Evolutionary conservation across 257 asterid genomes (phyloP).

Genomic region (Dorcoceras hygrometricum): DNA sequence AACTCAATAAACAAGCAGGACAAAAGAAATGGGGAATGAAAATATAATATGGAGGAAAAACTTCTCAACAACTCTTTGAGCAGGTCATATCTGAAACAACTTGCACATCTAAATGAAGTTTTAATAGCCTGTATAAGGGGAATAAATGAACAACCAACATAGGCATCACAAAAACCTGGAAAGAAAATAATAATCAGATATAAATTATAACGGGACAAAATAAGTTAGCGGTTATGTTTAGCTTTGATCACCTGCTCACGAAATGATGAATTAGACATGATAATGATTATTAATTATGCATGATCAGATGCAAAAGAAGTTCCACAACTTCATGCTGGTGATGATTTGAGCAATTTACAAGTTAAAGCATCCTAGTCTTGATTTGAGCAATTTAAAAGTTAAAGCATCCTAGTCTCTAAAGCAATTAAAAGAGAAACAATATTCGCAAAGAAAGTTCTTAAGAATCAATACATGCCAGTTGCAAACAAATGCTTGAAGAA

Average conservation of each 20-base stretch:
- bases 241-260: background rate
- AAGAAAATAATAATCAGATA: background rate
- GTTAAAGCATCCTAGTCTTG: background rate
- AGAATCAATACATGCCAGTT: constrained; percentile 11
- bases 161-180: background rate
- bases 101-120: no score
- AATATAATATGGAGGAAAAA: background rate
- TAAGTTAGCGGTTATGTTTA: constrained; percentile 8
- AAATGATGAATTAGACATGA: background rate
- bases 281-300: background rate
- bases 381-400: background rate
- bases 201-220: background rate
- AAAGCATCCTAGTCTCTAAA: constrained; percentile 2
- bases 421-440: constrained; percentile 6
- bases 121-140: background rate
- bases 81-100: constrained; percentile 10
- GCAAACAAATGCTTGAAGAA: constrained; percentile 13
- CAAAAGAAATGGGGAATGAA: constrained; percentile 8
- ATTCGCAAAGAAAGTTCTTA: background rate
- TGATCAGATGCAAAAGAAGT: constrained; percentile 9
- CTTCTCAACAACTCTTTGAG: constrained; percentile 18
- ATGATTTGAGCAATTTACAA: background rate
- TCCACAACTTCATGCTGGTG: background rate
- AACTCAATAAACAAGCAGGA: constrained; percentile 21
- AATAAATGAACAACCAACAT: background rate